Evolutionary conservation across 441 rosid species (phyloP), one percentile per base, ranked within the genome.

Genomic region (Populus tomentosa): DNA sequence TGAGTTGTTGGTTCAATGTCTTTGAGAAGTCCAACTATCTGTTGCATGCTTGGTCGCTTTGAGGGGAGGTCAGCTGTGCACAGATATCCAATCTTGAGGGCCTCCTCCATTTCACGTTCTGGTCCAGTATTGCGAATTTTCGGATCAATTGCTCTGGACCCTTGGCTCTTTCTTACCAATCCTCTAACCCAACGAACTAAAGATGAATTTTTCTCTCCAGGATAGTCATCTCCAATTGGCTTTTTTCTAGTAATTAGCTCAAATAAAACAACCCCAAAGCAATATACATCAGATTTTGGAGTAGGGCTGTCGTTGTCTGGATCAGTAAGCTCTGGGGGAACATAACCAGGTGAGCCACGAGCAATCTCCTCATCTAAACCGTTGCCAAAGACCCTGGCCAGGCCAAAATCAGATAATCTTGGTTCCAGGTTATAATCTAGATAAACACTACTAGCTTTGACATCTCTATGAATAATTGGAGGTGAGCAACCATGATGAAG

Each of bases 401-500:
- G 80, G 75, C 98, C 98, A 9, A 90, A 95, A 73, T 95, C 98
- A 14, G 98, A 92, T 79, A 95, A 70, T 79, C 98, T 90, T 10
- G 98, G 98, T 81, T 93, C 98, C 87, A 84, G 79, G 71, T 90
- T 91, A 62, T 80, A 87, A 79, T 95, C 98, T 26, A 95, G 88
- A 89, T 95, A 93, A 66, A 95, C 88, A 69, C 98, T 93, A 73
- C 98, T 95, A 46, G 98, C 91, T 84, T 95, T 93, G 64, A 95
- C 94, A 70, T 95, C 98, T 69, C 94, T 82, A 73, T 95, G 98
- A 78, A 90, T 88, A 73, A 95, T 89, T 6, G 97, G 92, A 1
- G 98, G 97, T 28, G 91, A 95, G 86, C 98, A 91, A 66, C 98
- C 98, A 28, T 95, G 98, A 79, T 93, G 98, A 74, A 95, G 93